Percentiles rank a stretch among this genome's conserved stretches.
These are phyloP conservation scores for Neonectria hederae DNA, from an alignment of 2,329 filamentous ascomycete species.

Conservation along the genomic window DNA sequence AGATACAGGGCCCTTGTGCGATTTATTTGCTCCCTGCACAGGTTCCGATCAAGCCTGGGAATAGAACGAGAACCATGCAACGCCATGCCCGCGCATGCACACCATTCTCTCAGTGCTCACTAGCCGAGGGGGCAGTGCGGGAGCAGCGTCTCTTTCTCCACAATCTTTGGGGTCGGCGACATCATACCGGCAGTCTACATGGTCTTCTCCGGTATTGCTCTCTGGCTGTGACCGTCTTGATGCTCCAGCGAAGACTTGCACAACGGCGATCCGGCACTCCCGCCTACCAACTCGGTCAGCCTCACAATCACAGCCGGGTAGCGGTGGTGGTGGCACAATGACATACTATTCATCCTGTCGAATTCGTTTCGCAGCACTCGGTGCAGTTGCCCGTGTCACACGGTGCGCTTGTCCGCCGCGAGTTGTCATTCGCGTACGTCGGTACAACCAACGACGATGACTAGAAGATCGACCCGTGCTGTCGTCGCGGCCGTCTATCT, in stretches of 20 bases:
- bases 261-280: background rate
- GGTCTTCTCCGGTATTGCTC: background rate
- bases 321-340: background rate
- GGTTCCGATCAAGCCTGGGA: background rate
- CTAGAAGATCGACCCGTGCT: background rate
- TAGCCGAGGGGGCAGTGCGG: constrained; percentile 1
- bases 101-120: constrained; percentile 1
- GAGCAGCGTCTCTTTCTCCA: constrained; percentile 1
- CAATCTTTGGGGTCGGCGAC: background rate
- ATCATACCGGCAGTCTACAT: background rate
- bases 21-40: constrained; percentile 1
- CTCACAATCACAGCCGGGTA: background rate
- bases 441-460: background rate
- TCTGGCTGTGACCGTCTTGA: background rate
- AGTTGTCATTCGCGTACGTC: background rate
- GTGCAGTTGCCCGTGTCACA: background rate
- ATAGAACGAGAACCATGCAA: constrained; percentile 1
- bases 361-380: background rate
- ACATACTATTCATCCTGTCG: background rate
- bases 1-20: constrained; percentile 3
- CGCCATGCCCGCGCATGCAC: background rate
- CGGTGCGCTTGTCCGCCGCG: background rate
- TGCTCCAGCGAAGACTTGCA: background rate
- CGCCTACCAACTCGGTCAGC: background rate
- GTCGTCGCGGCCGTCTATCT: background rate